A percentile compares a stretch with the other conserved stretches of the same genome.
These are phyloP conservation scores for Harrya chromipes DNA, from an alignment of 768 basidiomycete species.

Conservation along the genomic window DNA sequence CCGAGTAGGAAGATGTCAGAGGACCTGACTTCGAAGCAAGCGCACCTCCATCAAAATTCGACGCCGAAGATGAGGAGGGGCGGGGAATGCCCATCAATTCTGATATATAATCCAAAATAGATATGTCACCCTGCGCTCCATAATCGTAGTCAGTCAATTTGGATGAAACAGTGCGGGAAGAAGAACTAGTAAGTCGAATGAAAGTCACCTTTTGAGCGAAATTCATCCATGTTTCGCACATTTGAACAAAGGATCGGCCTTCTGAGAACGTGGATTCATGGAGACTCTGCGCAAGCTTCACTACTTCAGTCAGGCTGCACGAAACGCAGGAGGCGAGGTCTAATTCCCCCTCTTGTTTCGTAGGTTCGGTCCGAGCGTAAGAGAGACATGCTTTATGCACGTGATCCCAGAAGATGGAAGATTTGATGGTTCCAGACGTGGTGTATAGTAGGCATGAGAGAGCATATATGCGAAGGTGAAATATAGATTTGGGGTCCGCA, in stretches of 20 bases:
- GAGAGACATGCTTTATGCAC: slow-evolving; percentile 45
- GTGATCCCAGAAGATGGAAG: slow-evolving; percentile 71
- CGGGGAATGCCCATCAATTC: slow-evolving; percentile 33
- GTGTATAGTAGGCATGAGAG: slow-evolving; percentile 50
- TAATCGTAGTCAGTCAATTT: neutral
- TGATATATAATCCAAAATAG: slow-evolving; percentile 46
- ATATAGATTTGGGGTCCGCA: slow-evolving; percentile 24
- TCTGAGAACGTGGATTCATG: slow-evolving; percentile 41
- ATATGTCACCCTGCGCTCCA: slow-evolving; percentile 44
- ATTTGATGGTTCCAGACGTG: slow-evolving; percentile 43
- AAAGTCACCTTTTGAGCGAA: slow-evolving; percentile 60
- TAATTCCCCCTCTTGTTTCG: slow-evolving; percentile 27
- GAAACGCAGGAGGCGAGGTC: slow-evolving; percentile 37
- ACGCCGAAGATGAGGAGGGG: slow-evolving; percentile 4
- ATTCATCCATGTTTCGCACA: slow-evolving; percentile 71
- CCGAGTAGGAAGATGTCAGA: slow-evolving; percentile 1
- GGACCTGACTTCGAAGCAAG: neutral
- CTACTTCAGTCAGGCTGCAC: slow-evolving; percentile 41
- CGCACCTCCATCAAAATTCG: neutral
- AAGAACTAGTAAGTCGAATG: neutral
- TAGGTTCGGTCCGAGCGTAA: slow-evolving; percentile 21
- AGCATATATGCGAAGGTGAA: slow-evolving; percentile 40
- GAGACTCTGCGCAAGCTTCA: slow-evolving; percentile 38
- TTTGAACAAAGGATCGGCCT: slow-evolving; percentile 52
- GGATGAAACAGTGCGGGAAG: neutral